phyloP scores from a whole-genome alignment of 208 protist species.

The Lotmaria passim region DNA sequence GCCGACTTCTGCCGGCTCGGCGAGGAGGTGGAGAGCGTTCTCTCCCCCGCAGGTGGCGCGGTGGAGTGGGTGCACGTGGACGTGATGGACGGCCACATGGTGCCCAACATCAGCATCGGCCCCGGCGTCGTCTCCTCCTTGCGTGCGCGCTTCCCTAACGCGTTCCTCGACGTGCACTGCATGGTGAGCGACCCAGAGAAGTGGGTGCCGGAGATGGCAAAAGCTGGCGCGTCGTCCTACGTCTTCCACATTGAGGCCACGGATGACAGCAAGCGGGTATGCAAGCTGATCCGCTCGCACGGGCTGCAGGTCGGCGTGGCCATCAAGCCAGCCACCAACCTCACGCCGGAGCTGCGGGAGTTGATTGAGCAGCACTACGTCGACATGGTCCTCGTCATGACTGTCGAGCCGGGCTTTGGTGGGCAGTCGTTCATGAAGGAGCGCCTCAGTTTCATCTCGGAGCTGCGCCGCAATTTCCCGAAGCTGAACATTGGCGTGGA shows the following conservation, averaged over 20 bases:
- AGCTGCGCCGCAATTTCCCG: conserved; percentile 84
- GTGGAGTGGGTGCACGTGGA: conserved; percentile 97
- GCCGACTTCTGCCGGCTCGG: conserved; percentile 86
- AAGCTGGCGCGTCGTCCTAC: conserved; percentile 90
- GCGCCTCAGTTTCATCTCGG: conserved; percentile 96
- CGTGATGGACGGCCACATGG: conserved; percentile 98
- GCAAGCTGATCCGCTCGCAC: conserved; percentile 63
- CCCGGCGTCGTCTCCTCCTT: conserved; percentile 93
- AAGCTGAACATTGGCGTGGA: conserved; percentile 98
- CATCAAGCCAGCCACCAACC: conserved; percentile 95
- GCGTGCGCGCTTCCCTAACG: conserved; percentile 74
- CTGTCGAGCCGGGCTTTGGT: conserved; percentile 99
- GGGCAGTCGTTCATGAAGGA: conserved; percentile 98
- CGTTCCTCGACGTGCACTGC: conserved; percentile 96
- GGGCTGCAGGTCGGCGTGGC: conserved; percentile 96
- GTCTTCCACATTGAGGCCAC: conserved; percentile 97
- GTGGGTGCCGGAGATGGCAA: conserved; percentile 89
- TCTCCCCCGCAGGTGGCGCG: conserved; percentile 64
- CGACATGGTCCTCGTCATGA: conserved; percentile 99
- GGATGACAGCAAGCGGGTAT: conserved; percentile 54
- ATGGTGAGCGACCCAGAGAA: conserved; percentile 95
- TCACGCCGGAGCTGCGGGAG: conserved; percentile 42
- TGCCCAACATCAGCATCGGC: conserved; percentile 97
- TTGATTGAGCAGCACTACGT: conserved; percentile 88
- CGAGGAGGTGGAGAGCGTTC: conserved; percentile 81